Evolutionary conservation across 305 asterid genomes (phyloP).

Genomic region (Solanum aculeatissimum): DNA sequence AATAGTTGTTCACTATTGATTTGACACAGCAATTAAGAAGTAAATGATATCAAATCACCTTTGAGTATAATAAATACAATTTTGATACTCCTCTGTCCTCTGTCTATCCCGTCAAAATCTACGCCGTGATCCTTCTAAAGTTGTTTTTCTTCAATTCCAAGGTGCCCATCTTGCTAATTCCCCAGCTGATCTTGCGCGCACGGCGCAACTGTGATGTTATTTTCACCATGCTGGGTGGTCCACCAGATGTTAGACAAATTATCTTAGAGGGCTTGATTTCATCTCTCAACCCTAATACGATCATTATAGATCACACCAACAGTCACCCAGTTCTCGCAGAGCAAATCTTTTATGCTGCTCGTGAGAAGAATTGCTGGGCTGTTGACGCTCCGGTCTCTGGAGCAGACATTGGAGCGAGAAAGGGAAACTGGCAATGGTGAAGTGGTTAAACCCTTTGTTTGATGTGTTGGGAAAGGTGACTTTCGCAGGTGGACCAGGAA

Average conservation of each 20-base stretch:
- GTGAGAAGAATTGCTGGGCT: constrained; percentile 29
- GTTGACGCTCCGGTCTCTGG: constrained; percentile 88
- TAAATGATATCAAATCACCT: too few relatives aligned
- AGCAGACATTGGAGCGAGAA: constrained; percentile 65
- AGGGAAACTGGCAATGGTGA: constrained; percentile 59
- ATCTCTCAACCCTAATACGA: constrained; percentile 29
- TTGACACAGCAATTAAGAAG: too few relatives aligned
- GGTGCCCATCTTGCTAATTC: constrained; percentile 53
- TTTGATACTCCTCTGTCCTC: too few relatives aligned
- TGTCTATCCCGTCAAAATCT: constrained; percentile 55
- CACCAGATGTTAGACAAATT: constrained; percentile 60
- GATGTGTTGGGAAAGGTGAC: constrained; percentile 44
- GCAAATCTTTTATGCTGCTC: constrained; percentile 33
- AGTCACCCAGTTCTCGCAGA: constrained; percentile 62
- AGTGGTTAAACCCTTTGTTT: constrained; percentile 60
- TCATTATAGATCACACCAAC: constrained; percentile 67
- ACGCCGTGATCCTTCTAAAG: constrained; percentile 51
- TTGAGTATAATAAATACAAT: too few relatives aligned
- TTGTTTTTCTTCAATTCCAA: constrained; percentile 37
- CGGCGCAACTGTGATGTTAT: constrained; percentile 38
- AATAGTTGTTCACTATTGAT: too few relatives aligned
- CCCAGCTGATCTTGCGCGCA: constrained; percentile 34
- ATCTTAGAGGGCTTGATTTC: constrained; percentile 39
- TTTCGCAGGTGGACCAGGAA: constrained; percentile 61
- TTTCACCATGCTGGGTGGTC: constrained; percentile 80